Evolutionary conservation across 2,329 filamentous ascomycete genomes (phyloP), one percentile per base, ranked within the genome.

Genomic region (Sclerotinia borealis): DNA sequence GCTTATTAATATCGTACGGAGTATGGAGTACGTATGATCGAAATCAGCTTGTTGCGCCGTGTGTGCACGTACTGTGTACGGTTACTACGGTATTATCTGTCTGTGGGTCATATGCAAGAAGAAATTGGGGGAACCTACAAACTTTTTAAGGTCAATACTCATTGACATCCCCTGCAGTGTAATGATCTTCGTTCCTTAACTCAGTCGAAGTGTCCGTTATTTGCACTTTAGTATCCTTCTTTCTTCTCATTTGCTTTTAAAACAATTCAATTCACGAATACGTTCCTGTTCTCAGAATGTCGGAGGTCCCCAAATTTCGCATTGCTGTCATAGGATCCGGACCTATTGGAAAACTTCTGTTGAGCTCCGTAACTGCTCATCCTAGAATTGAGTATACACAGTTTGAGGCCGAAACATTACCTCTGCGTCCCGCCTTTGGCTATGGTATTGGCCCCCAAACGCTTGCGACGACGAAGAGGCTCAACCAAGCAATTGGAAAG

Each of bases 291-390:
- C 37, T 34, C 29, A 37, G 48, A 19, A 59, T 59, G 55, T 17
- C 55, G 19, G 29, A 59, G 29, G 34, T 19, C 13, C 22, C 36
- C 48, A 60, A 64, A 61, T 61, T 66, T 27, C 64, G 56, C 36
- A 61, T 66, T 37, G 59, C 59, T 11, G 56, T 66, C 31, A 59
- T 64, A 39, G 64, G 62, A 45, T 64, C 62, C 17, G 62, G 62
- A 0, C 64, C 64, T 31, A 64, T 66, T 29, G 62, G 64, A 10
- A 66, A 64, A 58, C 51, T 66, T 10, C n/a, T 66, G 5, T 22
- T 66, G 27, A 48, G 45, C 48, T 59, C 62, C 13, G 62, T 64
- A 37, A 22, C 43, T 19, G 25, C 50, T 7, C 62, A 66, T 59
- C 64, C 64, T 25, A 45, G 58, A 4, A 62, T 66, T 37, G 43